Conservation (phyloP, 1,284 basidiomycete species). For the Cryptococcus sp. region DNA sequence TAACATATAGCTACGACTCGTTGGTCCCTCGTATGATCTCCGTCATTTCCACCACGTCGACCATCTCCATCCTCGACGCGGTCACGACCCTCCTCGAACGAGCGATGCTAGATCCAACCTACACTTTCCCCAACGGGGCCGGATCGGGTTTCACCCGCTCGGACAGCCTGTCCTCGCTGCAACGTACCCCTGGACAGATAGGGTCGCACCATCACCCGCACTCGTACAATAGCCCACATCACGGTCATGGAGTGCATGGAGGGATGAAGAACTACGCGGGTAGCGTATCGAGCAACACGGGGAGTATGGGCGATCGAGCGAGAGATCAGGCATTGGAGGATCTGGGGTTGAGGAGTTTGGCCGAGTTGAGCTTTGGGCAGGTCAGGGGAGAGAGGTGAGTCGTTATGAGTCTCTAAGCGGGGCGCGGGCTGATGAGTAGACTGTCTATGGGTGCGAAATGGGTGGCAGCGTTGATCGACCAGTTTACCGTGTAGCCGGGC, state of each 20-base stretch:
- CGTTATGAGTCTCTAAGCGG: too few species aligned
- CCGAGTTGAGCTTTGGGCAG: constrained; percentile 32
- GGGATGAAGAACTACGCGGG: constrained; percentile 8
- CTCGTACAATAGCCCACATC: too few species aligned
- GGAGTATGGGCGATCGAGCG: constrained; percentile 10
- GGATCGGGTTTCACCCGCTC: not conserved
- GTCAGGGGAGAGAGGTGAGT: constrained; percentile 35
- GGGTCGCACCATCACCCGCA: too few species aligned
- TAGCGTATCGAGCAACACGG: constrained; percentile 9
- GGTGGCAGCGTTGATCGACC: constrained; percentile 36
- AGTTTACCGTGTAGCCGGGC: constrained; percentile 22
- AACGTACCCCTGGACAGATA: not conserved
- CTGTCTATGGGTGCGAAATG: constrained; percentile 34
- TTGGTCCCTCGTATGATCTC: constrained; percentile 72
- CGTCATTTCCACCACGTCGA: constrained; percentile 67
- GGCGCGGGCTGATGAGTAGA: constrained; percentile 7
- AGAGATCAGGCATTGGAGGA: constrained; percentile 40
- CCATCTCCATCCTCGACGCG: constrained; percentile 62
- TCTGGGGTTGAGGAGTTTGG: constrained; percentile 40
- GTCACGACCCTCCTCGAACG: constrained; percentile 63
- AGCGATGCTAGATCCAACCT: constrained; percentile 34
- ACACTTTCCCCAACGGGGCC: constrained; percentile 24
- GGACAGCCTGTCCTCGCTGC: not conserved
- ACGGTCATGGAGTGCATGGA: too few species aligned
- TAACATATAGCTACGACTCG: constrained; percentile 60